A percentile compares a stretch with the other conserved stretches of the same genome.
phyloP scores from a whole-genome alignment of 495 filamentous ascomycete species.

The Penicillium malachiteum region DNA sequence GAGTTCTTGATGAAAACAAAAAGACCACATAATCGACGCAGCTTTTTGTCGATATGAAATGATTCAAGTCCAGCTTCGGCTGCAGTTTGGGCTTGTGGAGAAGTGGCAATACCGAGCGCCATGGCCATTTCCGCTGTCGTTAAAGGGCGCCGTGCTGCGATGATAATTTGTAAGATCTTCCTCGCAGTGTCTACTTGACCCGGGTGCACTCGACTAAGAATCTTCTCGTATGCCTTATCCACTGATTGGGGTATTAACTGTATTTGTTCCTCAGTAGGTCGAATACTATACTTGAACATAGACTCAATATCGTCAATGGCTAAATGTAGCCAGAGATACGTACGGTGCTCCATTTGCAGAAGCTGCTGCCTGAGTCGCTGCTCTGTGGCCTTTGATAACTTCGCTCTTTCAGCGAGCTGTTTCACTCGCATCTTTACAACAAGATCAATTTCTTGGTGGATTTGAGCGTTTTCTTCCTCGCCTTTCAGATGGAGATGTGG shows the following conservation, averaged over 20 bases:
- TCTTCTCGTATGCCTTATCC: slow-evolving; percentile 28
- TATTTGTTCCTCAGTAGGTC: slow-evolving; percentile 15
- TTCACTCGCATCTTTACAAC: slow-evolving; percentile 33
- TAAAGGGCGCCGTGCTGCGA: slow-evolving; percentile 31
- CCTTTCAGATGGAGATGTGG: slow-evolving; percentile 36
- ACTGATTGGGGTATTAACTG: slow-evolving; percentile 19
- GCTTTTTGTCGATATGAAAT: slow-evolving; percentile 14
- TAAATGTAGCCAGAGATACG: slow-evolving; percentile 38
- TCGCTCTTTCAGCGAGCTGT: slow-evolving; percentile 18
- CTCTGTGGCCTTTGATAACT: slow-evolving; percentile 9
- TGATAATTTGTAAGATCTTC: slow-evolving; percentile 37
- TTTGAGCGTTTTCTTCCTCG: slow-evolving; percentile 34
- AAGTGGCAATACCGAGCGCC: slow-evolving; percentile 31
- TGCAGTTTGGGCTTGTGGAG: slow-evolving; percentile 15
- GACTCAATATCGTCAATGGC: slow-evolving; percentile 21
- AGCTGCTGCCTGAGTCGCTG: slow-evolving; percentile 18
- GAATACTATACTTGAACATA: slow-evolving; percentile 23
- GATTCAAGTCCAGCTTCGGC: slow-evolving; percentile 24
- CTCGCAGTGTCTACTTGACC: slow-evolving; percentile 10
- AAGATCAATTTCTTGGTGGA: slow-evolving; percentile 38
- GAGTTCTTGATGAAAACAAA: slow-evolving; percentile 39
- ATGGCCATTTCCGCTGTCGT: slow-evolving; percentile 37
- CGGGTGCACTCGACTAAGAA: slow-evolving; percentile 21
- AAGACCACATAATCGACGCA: slow-evolving; percentile 38
- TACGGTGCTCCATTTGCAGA: slow-evolving; percentile 29